Evolutionary conservation across 129 eudicot species (phyloP).

Genomic region (Flaveria robusta): DNA sequence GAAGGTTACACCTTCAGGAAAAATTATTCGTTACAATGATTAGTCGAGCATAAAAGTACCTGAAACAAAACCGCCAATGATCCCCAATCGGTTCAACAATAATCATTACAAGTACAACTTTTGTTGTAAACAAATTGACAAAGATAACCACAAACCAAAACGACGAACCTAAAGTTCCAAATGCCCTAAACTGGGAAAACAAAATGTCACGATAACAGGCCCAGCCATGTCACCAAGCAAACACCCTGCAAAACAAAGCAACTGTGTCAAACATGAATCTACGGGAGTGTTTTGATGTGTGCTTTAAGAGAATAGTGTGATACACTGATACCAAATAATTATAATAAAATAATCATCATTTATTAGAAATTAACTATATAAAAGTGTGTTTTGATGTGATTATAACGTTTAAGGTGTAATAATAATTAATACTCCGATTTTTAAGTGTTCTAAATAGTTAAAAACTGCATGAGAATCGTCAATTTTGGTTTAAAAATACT

Average conservation of each 20-base stretch:
- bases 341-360: too few relatives aligned
- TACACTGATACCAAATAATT: too few relatives aligned
- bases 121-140: conserved; percentile 15
- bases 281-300: not conserved
- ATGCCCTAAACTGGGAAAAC: conserved; percentile 39
- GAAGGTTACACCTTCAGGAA: conserved; percentile 15
- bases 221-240: conserved; percentile 80
- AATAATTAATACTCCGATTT: not conserved
- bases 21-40: not conserved
- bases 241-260: conserved; percentile 60
- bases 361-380: not conserved
- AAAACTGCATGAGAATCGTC: not conserved
- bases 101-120: conserved; percentile 17
- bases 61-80: not conserved
- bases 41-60: conserved; percentile 4
- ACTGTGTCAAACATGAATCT: not conserved
- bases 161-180: conserved; percentile 32
- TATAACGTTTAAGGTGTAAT: not conserved
- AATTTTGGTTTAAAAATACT: not conserved
- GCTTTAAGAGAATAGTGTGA: too few relatives aligned
- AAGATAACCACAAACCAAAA: conserved; percentile 20
- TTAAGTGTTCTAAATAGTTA: not conserved
- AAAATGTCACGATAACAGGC: conserved; percentile 60
- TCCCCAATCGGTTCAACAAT: conserved; percentile 1
- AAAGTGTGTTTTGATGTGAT: not conserved